phyloP scores from a whole-genome alignment of 2,329 filamentous ascomycete species.

The Trematosphaeria pertusa region DNA sequence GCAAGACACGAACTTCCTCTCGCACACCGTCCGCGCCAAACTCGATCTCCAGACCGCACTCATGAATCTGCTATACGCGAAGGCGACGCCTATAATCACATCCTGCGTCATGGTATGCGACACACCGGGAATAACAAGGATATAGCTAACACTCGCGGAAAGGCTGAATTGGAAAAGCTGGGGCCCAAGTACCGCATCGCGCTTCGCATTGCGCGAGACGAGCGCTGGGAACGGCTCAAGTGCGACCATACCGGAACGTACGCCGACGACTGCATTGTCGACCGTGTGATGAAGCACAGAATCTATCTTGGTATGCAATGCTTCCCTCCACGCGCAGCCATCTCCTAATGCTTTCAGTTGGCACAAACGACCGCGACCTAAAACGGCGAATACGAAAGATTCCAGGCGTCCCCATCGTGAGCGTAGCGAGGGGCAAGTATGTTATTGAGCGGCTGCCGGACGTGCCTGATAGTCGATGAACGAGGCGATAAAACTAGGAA shows the following conservation, averaged over 20 bases:
- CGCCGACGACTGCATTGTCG: slow-evolving; percentile 71
- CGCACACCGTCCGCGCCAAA: slow-evolving; percentile 87
- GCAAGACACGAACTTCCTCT: slow-evolving; percentile 47
- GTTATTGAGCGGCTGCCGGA: slow-evolving; percentile 91
- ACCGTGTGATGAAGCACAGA: slow-evolving; percentile 54
- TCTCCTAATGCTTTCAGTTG: slow-evolving; percentile 10
- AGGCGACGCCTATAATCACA: slow-evolving; percentile 88
- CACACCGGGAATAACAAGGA: not conserved
- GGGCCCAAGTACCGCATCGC: slow-evolving; percentile 86
- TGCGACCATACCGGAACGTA: slow-evolving; percentile 92
- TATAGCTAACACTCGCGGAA: too few species aligned
- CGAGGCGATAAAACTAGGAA: not conserved
- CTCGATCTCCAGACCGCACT: slow-evolving; percentile 85
- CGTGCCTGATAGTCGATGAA: slow-evolving; percentile 67
- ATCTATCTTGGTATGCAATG: slow-evolving; percentile 56
- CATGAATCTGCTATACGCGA: slow-evolving; percentile 94
- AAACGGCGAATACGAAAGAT: slow-evolving; percentile 87
- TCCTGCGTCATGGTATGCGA: slow-evolving; percentile 59
- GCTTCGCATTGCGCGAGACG: slow-evolving; percentile 83
- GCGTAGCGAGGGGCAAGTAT: slow-evolving; percentile 87
- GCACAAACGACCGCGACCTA: slow-evolving; percentile 61
- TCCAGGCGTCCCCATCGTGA: slow-evolving; percentile 77
- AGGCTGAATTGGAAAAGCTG: slow-evolving; percentile 88
- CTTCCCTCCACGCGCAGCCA: too few species aligned
- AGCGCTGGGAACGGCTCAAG: slow-evolving; percentile 82